A percentile compares a stretch with the other conserved stretches of the same genome.
Evolutionary conservation across 306 rosid species (phyloP).

Genomic region (Trichosanthes cucumerina): DNA sequence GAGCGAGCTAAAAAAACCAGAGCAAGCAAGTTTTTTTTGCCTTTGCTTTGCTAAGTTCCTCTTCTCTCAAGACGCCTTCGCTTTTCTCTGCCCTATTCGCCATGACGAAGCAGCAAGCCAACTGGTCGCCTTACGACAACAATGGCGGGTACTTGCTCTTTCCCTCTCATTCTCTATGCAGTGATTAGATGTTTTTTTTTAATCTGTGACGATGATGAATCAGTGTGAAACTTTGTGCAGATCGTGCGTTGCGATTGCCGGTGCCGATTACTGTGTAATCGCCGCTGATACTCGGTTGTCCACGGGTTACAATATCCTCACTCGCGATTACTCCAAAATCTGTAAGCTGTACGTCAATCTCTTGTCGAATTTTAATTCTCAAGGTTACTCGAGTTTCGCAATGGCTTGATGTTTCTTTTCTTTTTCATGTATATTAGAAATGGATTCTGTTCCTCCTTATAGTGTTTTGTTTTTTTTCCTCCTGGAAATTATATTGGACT

Average conservation of each 20-base stretch:
- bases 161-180: neutral
- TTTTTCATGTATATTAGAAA: neutral
- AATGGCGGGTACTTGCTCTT: constrained; percentile 68
- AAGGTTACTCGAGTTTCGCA: neutral
- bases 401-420: neutral
- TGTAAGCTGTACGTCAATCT: constrained; percentile 40
- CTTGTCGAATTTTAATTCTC: neutral
- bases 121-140: constrained; percentile 95
- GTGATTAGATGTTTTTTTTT: neutral
- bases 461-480: neutral
- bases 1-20: neutral
- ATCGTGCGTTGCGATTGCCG: constrained; percentile 91
- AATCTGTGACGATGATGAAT: neutral
- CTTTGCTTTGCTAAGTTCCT: neutral
- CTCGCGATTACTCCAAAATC: constrained; percentile 90
- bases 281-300: constrained; percentile 97
- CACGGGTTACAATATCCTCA: constrained; percentile 83
- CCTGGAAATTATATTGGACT: neutral
- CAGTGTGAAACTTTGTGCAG: constrained; percentile 21
- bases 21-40: neutral
- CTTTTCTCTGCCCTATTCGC: constrained; percentile 11
- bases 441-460: neutral
- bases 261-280: constrained; percentile 82
- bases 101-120: constrained; percentile 77
- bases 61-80: constrained; percentile 6